Evolutionary conservation across 192 early-diverging fungal genomes (phyloP), one percentile per base, ranked within the genome.

Genomic region (Thamnidium elegans): DNA sequence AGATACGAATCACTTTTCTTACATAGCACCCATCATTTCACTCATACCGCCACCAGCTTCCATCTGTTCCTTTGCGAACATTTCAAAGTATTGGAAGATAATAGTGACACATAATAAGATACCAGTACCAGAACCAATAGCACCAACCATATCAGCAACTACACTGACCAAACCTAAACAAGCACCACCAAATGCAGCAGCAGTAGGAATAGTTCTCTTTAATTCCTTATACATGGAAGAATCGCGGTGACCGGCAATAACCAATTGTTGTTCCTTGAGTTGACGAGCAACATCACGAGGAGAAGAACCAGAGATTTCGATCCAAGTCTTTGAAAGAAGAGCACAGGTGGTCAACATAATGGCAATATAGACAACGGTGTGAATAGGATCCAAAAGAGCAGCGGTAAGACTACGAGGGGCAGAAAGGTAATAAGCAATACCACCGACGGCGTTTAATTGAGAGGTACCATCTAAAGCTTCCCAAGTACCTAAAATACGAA

Each of bases 141-240:
- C 97, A 52, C 95, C 96, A 43, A 99, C 78, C 70, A 99, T 86
- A 83, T 99, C 97, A 21, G 97, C 97, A 73, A 91, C 79, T 47
- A 99, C 95, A 50, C 92, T 95, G 58, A 99, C 78, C 20, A 92
- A 89, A 60, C 95, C 97, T 76, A 99, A 92, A 74, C 91, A 93
- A 19, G 98, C 89, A 66, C 97, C 97, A 69, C 97, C 97, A 63
- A 99, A 94, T 47, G 92, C 89, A 19, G 97, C 97, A 56, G 97
- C 97, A 55, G 90, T 94, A 11, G 97, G 97, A 73, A 99, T 99
- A 55, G 97, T 87, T 64, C 93, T 88, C 89, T 99, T 99, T 71
- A 99, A 86, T 84, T 98, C 96, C 89, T 98, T 99, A 87, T 99
- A 99, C 92, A 97, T 92, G 59, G 93, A 92, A 15, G 81, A 88